Evolutionary conservation across 2,329 filamentous ascomycete genomes (phyloP).

Genomic region (Diaporthe humulicola): DNA sequence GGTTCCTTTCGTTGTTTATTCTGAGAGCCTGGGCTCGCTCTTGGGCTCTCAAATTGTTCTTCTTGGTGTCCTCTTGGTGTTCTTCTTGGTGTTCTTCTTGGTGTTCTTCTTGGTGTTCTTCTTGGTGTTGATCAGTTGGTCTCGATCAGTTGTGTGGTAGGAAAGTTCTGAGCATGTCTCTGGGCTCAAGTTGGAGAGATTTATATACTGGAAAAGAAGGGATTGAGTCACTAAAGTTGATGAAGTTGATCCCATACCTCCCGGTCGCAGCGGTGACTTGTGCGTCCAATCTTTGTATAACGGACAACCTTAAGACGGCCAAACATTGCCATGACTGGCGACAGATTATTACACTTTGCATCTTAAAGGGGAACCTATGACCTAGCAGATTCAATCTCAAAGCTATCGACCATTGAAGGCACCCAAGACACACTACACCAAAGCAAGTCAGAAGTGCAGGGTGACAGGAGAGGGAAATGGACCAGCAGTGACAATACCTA

Average conservation of each 20-base stretch:
- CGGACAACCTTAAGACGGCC: neutral
- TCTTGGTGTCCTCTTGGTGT: neutral
- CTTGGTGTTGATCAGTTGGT: neutral
- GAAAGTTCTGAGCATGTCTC: neutral
- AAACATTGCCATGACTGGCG: neutral
- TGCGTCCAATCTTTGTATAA: neutral
- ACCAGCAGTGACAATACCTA: neutral
- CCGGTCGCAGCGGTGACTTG: neutral
- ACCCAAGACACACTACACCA: neutral
- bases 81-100: neutral
- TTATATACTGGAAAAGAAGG: neutral
- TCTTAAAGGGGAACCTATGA: neutral
- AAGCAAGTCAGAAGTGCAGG: neutral
- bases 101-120: neutral
- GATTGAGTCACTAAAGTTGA: neutral
- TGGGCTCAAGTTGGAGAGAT: neutral
- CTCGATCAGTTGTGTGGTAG: conserved; percentile 1
- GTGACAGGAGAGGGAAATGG: neutral
- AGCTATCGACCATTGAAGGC: neutral
- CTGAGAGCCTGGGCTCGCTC: neutral
- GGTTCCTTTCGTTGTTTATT: neutral
- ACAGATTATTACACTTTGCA: neutral
- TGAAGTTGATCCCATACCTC: neutral
- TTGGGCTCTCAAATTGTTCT: neutral
- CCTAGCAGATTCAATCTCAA: neutral